Percentiles rank a stretch among this genome's conserved stretches.
Evolutionary conservation across 23 red algal genomes (phyloP).

Genomic region (Gracilaria gracilis): DNA sequence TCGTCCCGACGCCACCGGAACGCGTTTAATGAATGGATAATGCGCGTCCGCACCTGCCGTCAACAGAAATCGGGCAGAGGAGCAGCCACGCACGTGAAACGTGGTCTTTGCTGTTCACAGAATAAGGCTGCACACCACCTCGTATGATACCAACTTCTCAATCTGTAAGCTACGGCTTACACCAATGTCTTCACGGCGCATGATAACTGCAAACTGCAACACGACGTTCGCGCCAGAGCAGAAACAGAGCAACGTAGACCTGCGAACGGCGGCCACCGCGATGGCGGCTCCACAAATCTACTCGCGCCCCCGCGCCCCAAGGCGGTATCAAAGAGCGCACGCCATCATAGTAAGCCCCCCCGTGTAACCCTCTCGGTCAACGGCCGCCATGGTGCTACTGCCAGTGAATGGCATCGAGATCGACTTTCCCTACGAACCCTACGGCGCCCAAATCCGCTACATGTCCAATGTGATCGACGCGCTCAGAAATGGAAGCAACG

Average conservation of each 20-base stretch:
- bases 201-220: neutral
- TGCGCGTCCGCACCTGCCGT: neutral
- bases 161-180: neutral
- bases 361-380: neutral
- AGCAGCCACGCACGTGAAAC: neutral
- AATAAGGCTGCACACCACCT: no score
- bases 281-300: neutral
- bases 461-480: conserved; percentile 92
- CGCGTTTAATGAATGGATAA: no score
- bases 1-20: neutral
- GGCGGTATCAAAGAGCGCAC: neutral
- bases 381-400: conserved; percentile 53
- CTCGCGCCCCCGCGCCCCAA: neutral
- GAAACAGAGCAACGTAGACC: neutral
- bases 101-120: no score
- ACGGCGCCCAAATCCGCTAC: conserved; percentile 86
- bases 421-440: conserved; percentile 94
- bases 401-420: conserved; percentile 71
- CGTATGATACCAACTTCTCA: no score
- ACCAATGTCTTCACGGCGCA: neutral
- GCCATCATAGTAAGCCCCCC: neutral
- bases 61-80: neutral
- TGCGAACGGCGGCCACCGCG: neutral
- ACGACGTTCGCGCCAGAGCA: neutral
- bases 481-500: conserved; percentile 78